Conservation (phyloP, 306 rosid species). For the cucumber (Cucumis sativus) region Cucumber_9930_V3 NC_026659.2:5731001-5731500, state of each 20-base stretch:
- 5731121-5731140: neutral
- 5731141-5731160: neutral
- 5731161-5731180: neutral
- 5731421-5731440: neutral
- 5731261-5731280: neutral
- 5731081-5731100: neutral
- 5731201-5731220: neutral
- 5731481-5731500: neutral
- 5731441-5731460: neutral
- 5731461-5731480: neutral
- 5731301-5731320: neutral
- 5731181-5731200: neutral
- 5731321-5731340: neutral
- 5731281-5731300: neutral
- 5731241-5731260: neutral
- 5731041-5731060: too few species aligned
- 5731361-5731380: neutral
- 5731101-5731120: neutral
- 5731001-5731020: neutral
- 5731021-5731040: neutral
- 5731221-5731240: neutral
- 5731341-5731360: neutral
- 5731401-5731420: neutral
- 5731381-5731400: neutral
- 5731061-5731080: too few species aligned